phyloP scores from a whole-genome alignment of 495 filamentous ascomycete genomes.

The Neurospora pannonica region DNA sequence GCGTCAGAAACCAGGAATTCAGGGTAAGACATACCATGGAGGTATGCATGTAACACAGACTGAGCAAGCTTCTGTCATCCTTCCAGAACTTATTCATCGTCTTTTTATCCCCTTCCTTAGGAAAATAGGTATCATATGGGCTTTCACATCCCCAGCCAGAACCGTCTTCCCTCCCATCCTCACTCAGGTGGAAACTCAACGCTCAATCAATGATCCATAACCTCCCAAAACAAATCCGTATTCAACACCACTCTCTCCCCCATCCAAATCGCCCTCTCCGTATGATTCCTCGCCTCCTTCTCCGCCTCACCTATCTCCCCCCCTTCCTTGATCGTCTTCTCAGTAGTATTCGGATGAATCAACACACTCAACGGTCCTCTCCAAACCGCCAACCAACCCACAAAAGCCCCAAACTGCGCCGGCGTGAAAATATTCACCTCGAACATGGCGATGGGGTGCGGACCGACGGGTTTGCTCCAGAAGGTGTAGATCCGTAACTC shows the following conservation, averaged over 20 bases:
- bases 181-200: neutral
- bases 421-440: slow-evolving; percentile 85
- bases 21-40: too few species aligned
- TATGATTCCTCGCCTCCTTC: slow-evolving; percentile 55
- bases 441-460: slow-evolving; percentile 81
- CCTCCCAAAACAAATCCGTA: slow-evolving; percentile 46
- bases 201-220: neutral
- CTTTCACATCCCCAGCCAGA: neutral
- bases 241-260: slow-evolving; percentile 66
- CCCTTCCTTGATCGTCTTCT: slow-evolving; percentile 6
- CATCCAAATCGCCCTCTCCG: slow-evolving; percentile 77
- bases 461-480: slow-evolving; percentile 69
- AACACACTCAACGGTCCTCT: slow-evolving; percentile 72
- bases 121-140: too few species aligned
- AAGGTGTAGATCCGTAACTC: slow-evolving; percentile 75
- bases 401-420: slow-evolving; percentile 77
- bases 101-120: too few species aligned
- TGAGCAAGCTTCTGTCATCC: too few species aligned
- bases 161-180: neutral
- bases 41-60: too few species aligned
- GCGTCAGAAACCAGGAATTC: too few species aligned
- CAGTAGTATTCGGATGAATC: slow-evolving; percentile 69
- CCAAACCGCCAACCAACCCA: slow-evolving; percentile 77
- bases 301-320: slow-evolving; percentile 14
- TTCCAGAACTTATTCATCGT: too few species aligned